A percentile compares a stretch with the other conserved stretches of the same genome.
Evolutionary conservation across 805 yeast genomes (phyloP).

Genomic region (Candida patagonica): DNA sequence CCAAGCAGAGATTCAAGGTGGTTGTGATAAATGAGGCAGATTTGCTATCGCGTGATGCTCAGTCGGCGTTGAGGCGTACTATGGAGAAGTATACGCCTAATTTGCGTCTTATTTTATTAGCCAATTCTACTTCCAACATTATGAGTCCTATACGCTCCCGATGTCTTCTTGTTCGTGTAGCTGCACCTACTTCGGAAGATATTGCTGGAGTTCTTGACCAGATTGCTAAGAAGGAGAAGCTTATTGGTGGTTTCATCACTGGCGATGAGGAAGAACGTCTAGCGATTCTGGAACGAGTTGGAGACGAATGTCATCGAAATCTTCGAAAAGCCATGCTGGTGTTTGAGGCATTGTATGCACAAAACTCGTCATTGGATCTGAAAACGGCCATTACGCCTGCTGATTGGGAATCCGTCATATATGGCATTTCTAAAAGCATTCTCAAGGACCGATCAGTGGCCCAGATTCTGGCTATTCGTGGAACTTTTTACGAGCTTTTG

Average conservation of each 20-base stretch:
- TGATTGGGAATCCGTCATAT: slow-evolving; percentile 86
- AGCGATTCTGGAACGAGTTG: slow-evolving; percentile 43
- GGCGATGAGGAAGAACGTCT: slow-evolving; percentile 30
- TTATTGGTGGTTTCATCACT: slow-evolving; percentile 27
- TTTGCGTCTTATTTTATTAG: slow-evolving; percentile 72
- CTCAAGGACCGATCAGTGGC: slow-evolving; percentile 52
- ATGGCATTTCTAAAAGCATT: slow-evolving; percentile 52
- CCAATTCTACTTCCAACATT: slow-evolving; percentile 84
- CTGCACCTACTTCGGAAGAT: slow-evolving; percentile 65
- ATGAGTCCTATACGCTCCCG: slow-evolving; percentile 93
- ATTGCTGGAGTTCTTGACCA: slow-evolving; percentile 44
- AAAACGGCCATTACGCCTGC: slow-evolving; percentile 52
- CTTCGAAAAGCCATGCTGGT: slow-evolving; percentile 68
- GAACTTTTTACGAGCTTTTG: slow-evolving; percentile 67
- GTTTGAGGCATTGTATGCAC: slow-evolving; percentile 61
- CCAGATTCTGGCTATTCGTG: slow-evolving; percentile 42
- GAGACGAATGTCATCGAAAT: slow-evolving; percentile 54
- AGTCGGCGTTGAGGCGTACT: slow-evolving; percentile 89
- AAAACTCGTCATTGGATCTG: slow-evolving; percentile 16
- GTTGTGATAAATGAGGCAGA: slow-evolving; percentile 85
- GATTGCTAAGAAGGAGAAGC: slow-evolving; percentile 50
- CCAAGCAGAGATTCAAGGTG: slow-evolving; percentile 36
- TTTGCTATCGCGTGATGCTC: slow-evolving; percentile 82
- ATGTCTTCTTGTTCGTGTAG: slow-evolving; percentile 76
- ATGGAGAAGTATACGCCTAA: slow-evolving; percentile 92